Base-by-base conservation (phyloP, 1,139 yeast genomes). In the Suhomyces kunorum region DNA sequence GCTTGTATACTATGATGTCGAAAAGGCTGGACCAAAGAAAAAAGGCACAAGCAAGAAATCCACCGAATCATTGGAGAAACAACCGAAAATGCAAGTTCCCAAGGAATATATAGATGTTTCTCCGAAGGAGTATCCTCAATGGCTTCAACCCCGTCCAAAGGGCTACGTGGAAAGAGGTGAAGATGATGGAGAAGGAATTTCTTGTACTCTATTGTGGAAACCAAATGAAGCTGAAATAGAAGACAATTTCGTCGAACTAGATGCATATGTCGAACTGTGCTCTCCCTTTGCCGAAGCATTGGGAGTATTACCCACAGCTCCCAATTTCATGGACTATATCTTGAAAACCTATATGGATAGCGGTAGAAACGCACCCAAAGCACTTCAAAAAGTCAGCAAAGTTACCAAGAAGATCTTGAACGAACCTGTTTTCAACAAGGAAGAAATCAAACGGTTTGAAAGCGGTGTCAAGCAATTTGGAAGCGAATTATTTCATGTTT, bases 131-230 rank as follows among this genome's bases (percentile, higher is more conserved):
- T 78, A 71, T 42, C 90, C 90, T 0, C 74, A 75, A 0, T 87
- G 95, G 95, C 63, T 87, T 29, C 90, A 84, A 54, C 86, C 83
- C 4, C 66, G 83, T 46, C 96, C 96, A 0, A 70, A 72, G 40
- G 95, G 96, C 0, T 87, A 85, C 54, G 65, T 84, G n/a, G 95
- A 88, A 51, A 73, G 98, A 53, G 98, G 98, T 1, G 80, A 76
- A 1, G 89, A 83, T 51, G 80, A 74, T 20, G 76, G 76, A 0
- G 63, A 58, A 15, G 75, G 72, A 0, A 49, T 52, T 11, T 87
- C 96, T 0, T 74, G 80, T 14, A 74, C 81, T 0, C 61, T 87
- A 14, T 63, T 84, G 53, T 92, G 97, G 96, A 75, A 73, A 49
- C 65, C 72, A 28, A 70, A 71, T 5, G 70, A 64, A 13, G 43